These are phyloP conservation scores for Rhexocercosporidium sp. DNA, from an alignment of 2,329 filamentous ascomycete genomes.

Conservation along the genomic window DNA sequence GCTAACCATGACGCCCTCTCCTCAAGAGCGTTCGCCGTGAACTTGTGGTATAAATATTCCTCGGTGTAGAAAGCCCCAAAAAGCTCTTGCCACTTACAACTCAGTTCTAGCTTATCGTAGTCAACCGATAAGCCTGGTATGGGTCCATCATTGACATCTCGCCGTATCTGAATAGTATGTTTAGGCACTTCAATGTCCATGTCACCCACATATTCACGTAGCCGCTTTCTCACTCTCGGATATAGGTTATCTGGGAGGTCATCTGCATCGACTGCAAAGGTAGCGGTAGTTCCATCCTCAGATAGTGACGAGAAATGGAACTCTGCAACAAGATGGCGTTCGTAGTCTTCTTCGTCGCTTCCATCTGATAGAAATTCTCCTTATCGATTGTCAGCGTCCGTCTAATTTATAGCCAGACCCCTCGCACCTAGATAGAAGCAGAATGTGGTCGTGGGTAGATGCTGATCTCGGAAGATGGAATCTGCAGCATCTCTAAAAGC, in stretches of 20 bases:
- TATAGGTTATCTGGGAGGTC: conserved; percentile 8
- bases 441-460: conserved; percentile 26
- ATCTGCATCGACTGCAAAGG: neutral
- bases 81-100: conserved; percentile 23
- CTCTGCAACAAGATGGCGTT: neutral
- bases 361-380: neutral
- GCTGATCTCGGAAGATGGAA: conserved; percentile 24
- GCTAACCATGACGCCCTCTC: conserved; percentile 11
- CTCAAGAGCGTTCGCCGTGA: conserved; percentile 5
- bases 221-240: conserved; percentile 1
- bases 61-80: conserved; percentile 23
- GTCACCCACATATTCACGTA: neutral
- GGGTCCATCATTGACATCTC: conserved; percentile 25
- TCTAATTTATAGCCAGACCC: neutral
- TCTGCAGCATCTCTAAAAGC: conserved; percentile 25
- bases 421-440: conserved; percentile 24
- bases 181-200: conserved; percentile 9
- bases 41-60: conserved; percentile 18
- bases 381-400: conserved; percentile 3
- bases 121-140: conserved; percentile 18
- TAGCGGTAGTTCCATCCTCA: conserved; percentile 17
- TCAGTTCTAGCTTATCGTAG: conserved; percentile 17
- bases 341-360: neutral
- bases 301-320: conserved; percentile 19
- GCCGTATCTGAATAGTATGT: conserved; percentile 23